Base-by-base conservation (phyloP, 306 rosid genomes). In the Rosa chinensis region DNA sequence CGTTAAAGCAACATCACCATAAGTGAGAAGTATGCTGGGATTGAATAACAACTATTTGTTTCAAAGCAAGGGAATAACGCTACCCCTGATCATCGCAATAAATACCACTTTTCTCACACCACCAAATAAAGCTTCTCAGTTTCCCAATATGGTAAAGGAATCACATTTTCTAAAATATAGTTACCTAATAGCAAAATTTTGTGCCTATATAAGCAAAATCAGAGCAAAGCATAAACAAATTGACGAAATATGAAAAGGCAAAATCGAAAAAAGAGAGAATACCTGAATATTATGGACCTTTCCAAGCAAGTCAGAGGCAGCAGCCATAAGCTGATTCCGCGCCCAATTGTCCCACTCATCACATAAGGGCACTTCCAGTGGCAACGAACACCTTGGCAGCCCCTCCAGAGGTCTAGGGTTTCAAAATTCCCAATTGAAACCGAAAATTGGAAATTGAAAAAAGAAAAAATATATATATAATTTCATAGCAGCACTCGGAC, bases 261-360 rank as follows among this genome's bases (percentile, higher is more conserved):
- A 32, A 32, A 32, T 32, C 1, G 0, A 32, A 32, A 1, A 32
- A 32, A 32, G 1, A 32, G 35, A 8, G 18, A 28, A 17, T 84
- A 92, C 99, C 99, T 92, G 99, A 85, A 89, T 85, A 89, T 87
- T 86, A 10, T 91, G 82, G 83, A 92, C 89, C 88, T 87, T 95
- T 37, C 97, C 97, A 37, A 91, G 92, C 88, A 95, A 85, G 78
- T 92, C 96, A 80, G 98, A 95, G 72, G 98, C 99, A 74, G 91
- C 85, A 73, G 92, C 78, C 97, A 92, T 95, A 35, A 92, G 86
- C 82, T 95, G 94, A 82, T 92, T 89, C 4, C 95, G 89, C 17
- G 99, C 97, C 97, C 97, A 95, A 78, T 76, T 83, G 37, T 92
- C 94, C 97, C 95, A 95, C 73, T 56, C 89, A 55, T 64, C 85